Base-by-base conservation (phyloP, 2,329 filamentous ascomycete species). In the Plectosphaerella cucumerina region DNA sequence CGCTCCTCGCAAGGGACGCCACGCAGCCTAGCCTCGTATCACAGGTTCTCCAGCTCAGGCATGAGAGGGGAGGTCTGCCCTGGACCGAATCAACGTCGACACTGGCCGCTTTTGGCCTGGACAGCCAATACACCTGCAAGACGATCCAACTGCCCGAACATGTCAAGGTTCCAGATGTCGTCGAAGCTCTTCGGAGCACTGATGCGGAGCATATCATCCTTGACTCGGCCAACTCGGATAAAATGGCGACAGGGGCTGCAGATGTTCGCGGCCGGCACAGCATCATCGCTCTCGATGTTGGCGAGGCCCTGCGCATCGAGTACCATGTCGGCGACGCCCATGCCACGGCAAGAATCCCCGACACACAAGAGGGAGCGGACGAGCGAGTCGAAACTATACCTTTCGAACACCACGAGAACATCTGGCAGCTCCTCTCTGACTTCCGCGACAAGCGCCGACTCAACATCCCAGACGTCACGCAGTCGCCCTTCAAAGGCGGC, bases 401-500 rank as follows among this genome's bases (percentile, higher is more conserved):
- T 0, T 61, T 68, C 48, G 63, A 50, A 8, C 37, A 49, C 1
- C 46, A 45, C 6, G 57, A 68, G 45, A 66, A 66, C 10, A 70
- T 81, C 9, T 83, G 80, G 78, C 71, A 77, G 33, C 59, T 81
- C 37, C 60, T 82, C 11, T 73, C 77, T 0, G 70, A 72, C 5
- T 78, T 78, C 44, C 65, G 69, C 59, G 59, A 66, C 39, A 56
- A 54, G 5, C 56, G 70, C 34, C 63, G 47, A 39, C 53, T 65
- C 9, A 33, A 56, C 0, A 45, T 50, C 9, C 34, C 58, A 8
- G 52, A 45, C 15, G 51, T 50, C 10, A 50, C 60, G 5, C 57
- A 60, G 5, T 58, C 61, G 0, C 80, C 88, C 0, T 96, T 96
- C 63, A 83, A 89, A 68, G 91, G 90, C 48, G 91, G 91, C 0